These are phyloP conservation scores for Solanum appendiculatum DNA, from an alignment of 257 asterid species.

Conservation along the genomic window DNA sequence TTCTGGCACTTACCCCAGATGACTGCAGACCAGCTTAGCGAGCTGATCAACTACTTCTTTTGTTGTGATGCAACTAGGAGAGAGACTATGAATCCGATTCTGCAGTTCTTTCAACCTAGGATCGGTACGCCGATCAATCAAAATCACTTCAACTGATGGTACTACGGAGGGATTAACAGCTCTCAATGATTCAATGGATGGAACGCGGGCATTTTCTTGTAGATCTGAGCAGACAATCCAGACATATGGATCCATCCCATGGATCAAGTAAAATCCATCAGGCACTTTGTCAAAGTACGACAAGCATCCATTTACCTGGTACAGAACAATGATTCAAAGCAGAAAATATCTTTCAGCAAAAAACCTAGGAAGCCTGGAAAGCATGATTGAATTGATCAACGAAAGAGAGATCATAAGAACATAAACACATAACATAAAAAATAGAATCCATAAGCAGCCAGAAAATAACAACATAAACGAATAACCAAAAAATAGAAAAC, in stretches of 20 bases:
- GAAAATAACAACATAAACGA: neutral
- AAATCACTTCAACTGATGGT: constrained; percentile 70
- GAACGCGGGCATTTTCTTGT: constrained; percentile 83
- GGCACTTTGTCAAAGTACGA: constrained; percentile 76
- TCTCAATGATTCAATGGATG: constrained; percentile 75
- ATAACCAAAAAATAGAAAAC: neutral
- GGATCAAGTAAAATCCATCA: constrained; percentile 79
- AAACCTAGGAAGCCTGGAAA: neutral
- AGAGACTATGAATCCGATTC: constrained; percentile 44
- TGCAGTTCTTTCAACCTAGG: constrained; percentile 81
- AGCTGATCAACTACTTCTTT: constrained; percentile 85
- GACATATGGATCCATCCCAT: constrained; percentile 94
- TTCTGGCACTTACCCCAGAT: constrained; percentile 75
- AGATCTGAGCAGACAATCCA: constrained; percentile 85
- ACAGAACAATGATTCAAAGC: constrained; percentile 1
- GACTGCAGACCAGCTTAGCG: constrained; percentile 89
- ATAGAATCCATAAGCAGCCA: neutral
- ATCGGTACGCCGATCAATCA: constrained; percentile 61
- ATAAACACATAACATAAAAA: neutral
- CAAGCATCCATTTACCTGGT: constrained; percentile 85
- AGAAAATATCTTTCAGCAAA: neutral
- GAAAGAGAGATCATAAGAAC: neutral
- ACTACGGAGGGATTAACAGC: constrained; percentile 46
- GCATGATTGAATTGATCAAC: neutral
- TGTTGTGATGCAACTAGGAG: constrained; percentile 54